A percentile compares a stretch with the other conserved stretches of the same genome.
Conservation (phyloP, 495 filamentous ascomycete species). For the Hypoxylon fuscum region DNA sequence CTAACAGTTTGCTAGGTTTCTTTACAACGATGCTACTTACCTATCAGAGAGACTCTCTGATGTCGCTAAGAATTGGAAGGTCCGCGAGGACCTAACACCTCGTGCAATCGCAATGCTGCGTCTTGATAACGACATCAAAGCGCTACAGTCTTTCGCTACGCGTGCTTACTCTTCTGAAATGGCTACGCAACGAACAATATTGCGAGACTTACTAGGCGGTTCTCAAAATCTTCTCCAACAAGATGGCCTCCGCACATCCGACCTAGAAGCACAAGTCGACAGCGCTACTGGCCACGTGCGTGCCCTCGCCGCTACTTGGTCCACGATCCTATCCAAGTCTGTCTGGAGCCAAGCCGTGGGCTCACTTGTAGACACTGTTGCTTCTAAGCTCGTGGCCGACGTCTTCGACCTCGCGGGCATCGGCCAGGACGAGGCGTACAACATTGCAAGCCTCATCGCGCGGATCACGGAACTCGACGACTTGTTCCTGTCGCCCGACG, state of each 20-base stretch:
- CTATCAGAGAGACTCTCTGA: constrained; percentile 76
- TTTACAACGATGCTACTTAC: constrained; percentile 91
- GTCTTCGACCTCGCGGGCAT: constrained; percentile 89
- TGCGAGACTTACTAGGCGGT: constrained; percentile 84
- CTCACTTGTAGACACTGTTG: constrained; percentile 78
- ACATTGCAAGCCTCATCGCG: constrained; percentile 74
- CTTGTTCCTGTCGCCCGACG: constrained; percentile 68
- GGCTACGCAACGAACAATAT: constrained; percentile 80
- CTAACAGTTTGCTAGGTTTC: constrained; percentile 61
- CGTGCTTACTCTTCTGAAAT: constrained; percentile 88
- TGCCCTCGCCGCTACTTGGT: constrained; percentile 77
- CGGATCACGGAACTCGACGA: constrained; percentile 77
- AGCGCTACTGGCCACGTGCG: constrained; percentile 73
- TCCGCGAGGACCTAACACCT: constrained; percentile 52
- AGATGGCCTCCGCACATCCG: constrained; percentile 52
- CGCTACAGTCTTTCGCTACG: constrained; percentile 80
- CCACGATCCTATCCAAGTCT: constrained; percentile 79
- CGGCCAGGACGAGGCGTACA: constrained; percentile 84
- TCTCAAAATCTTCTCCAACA: constrained; percentile 61
- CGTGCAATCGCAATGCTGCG: constrained; percentile 63
- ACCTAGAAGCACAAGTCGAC: constrained; percentile 76
- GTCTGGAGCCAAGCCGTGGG: constrained; percentile 87
- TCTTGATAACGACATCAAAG: constrained; percentile 74
- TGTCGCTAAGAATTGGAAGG: constrained; percentile 62
- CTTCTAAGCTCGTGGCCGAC: constrained; percentile 82